phyloP scores from a whole-genome alignment of 192 early-diverging fungal genomes.

The Cetraspora pellucida region DNA sequence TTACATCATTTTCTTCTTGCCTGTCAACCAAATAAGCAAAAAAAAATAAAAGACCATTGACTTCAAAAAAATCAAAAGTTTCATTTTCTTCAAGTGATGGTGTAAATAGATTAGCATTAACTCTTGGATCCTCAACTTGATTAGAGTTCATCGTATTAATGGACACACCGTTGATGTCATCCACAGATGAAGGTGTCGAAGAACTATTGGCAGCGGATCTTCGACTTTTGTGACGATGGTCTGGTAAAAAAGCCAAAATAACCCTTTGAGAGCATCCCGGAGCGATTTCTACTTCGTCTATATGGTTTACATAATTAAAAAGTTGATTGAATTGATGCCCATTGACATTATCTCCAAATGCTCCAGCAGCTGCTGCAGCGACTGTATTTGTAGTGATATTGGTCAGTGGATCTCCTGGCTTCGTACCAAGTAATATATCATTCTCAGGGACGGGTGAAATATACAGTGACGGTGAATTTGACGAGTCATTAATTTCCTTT shows the following conservation, averaged over 20 bases:
- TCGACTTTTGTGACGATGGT: conserved; percentile 34
- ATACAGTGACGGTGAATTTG: not conserved
- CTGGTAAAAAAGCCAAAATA: conserved; percentile 83
- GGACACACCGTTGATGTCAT: not conserved
- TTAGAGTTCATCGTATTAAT: conserved; percentile 36
- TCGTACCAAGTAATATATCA: not conserved
- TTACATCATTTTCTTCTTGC: not conserved
- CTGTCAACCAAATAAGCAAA: conserved; percentile 62
- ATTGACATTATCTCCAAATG: conserved; percentile 39
- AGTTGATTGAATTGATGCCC: conserved; percentile 84
- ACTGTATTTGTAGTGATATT: conserved; percentile 68
- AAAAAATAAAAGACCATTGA: conserved; percentile 84
- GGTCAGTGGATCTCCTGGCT: conserved; percentile 23
- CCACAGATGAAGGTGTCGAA: conserved; percentile 24
- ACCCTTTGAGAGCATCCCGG: conserved; percentile 70
- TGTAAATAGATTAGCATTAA: not conserved
- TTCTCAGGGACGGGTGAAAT: not conserved
- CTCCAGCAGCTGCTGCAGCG: conserved; percentile 55
- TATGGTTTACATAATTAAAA: conserved; percentile 90
- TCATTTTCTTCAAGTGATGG: conserved; percentile 56
- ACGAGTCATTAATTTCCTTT: conserved; percentile 1
- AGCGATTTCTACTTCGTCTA: conserved; percentile 66
- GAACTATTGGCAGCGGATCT: conserved; percentile 25
- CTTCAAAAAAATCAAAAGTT: conserved; percentile 63
- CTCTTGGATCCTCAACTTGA: conserved; percentile 36